Base-by-base conservation (phyloP, 2,329 filamentous ascomycete species). In the Ceratocystiopsis brevicomis region DNA sequence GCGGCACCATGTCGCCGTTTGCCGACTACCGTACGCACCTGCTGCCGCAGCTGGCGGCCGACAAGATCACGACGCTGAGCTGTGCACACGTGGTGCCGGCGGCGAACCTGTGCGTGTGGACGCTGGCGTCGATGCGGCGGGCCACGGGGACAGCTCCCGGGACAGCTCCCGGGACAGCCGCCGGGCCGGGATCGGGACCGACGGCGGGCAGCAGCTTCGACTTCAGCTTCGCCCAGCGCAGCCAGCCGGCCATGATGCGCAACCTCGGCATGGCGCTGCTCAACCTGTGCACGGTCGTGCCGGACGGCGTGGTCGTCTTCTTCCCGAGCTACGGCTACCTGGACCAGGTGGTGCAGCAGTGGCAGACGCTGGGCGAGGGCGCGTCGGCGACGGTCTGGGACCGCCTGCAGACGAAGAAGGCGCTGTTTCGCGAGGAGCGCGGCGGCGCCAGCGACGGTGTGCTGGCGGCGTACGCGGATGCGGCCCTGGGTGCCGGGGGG, bases 1-100 rank as follows among this genome's bases (percentile, higher is more conserved):
- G 90, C 45, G 90, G 90, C 18, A 98, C 90, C 21, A 96, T 98
- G 90, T 93, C 90, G 3, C 90, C 90, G 0, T 93, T 96, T 65
- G 73, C 79, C 19, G 90, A 96, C 61, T 98, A 94, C 59, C 77
- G 72, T 34, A 71, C 80, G 4, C 83, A 95, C 53, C 67, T 98
- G 0, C 90, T 98, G 48, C 82, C 88, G 0, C 79, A 82, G 40
- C 59, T 94, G 0, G 56, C 71, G 0, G 51, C 67, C 1, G 59
- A 64, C 0, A 74, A 74, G 45, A 71, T 96, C 38, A 78, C 71
- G 11, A 94, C 83, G 0, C 71, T 95, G 30, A 95, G 86, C 51
- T 98, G 88, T 56, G 87, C 85, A 0, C 90, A 98, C 59, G 87
- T 98, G 39, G 92, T 98, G 43, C 88, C 90, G 0, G 60, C 73